Percentiles rank a stretch among this genome's conserved stretches.
These are phyloP conservation scores for Ampelocalamus luodianensis DNA, from an alignment of 176 grass and related monocot genomes.

Conservation along the genomic window DNA sequence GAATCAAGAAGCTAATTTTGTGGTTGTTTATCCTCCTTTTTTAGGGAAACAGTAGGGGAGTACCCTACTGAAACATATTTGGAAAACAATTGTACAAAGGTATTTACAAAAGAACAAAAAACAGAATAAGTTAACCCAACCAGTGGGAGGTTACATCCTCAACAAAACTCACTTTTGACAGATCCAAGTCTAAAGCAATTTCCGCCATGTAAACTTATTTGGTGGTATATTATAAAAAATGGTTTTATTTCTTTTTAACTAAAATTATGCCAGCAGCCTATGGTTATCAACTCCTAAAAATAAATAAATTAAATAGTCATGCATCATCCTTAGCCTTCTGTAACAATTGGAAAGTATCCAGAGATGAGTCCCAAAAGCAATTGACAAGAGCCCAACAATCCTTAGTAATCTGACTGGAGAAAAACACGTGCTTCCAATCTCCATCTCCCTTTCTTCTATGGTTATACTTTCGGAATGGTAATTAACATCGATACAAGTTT, in stretches of 20 bases:
- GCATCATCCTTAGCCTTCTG: neutral
- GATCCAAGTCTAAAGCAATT: slow-evolving; percentile 12
- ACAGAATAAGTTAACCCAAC: slow-evolving; percentile 16
- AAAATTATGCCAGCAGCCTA: neutral
- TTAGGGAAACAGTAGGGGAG: slow-evolving; percentile 1
- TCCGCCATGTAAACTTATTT: slow-evolving; percentile 21
- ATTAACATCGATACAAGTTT: slow-evolving; percentile 3
- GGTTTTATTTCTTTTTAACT: neutral
- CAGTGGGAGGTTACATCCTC: slow-evolving; percentile 3
- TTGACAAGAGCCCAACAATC: slow-evolving; percentile 16
- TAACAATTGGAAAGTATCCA: slow-evolving; percentile 31
- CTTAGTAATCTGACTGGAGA: slow-evolving; percentile 9
- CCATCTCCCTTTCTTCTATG: neutral
- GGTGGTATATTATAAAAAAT: neutral
- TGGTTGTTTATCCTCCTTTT: slow-evolving; percentile 18
- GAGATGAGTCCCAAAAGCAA: slow-evolving; percentile 8
- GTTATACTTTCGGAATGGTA: slow-evolving; percentile 23
- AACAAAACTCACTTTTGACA: slow-evolving; percentile 8
- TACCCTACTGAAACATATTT: slow-evolving; percentile 2
- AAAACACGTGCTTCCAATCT: slow-evolving; percentile 20
- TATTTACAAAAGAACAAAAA: slow-evolving; percentile 25
- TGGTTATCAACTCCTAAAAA: neutral
- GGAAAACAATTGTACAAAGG: neutral
- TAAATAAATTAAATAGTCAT: slow-evolving; percentile 12
- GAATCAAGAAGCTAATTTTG: neutral